phyloP scores from a whole-genome alignment of 345 rosid species.

The Ceriops tagal region DNA sequence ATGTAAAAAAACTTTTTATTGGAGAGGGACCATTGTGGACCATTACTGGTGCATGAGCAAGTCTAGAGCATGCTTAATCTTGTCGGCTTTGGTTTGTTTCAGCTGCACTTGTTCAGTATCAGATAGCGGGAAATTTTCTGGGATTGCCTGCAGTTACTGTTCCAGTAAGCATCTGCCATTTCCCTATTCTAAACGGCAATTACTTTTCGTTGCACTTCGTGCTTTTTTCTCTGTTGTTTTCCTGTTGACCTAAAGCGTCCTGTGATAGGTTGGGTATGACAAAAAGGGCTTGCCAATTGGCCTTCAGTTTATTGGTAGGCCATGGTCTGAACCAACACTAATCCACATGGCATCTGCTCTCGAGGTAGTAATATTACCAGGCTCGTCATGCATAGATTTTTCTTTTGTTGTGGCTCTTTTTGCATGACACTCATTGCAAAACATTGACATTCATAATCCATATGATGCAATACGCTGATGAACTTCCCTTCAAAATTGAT shows the following conservation, averaged over 20 bases:
- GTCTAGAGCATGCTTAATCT: neutral
- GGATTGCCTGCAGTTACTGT: constrained; percentile 70
- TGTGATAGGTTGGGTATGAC: constrained; percentile 66
- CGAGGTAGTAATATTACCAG: constrained; percentile 40
- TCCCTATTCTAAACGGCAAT: neutral
- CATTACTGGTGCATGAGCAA: no score
- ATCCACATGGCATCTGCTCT: constrained; percentile 54
- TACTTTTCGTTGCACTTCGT: neutral
- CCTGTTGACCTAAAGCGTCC: neutral
- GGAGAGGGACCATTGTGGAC: no score
- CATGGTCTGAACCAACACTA: constrained; percentile 70
- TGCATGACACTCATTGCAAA: neutral
- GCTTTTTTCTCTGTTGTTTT: neutral
- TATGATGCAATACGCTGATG: no score
- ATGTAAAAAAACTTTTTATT: no score
- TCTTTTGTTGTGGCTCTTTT: neutral
- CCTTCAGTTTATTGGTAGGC: constrained; percentile 68
- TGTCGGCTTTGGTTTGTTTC: constrained; percentile 19
- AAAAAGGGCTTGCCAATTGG: constrained; percentile 59
- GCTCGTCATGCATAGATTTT: neutral
- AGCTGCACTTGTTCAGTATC: constrained; percentile 70
- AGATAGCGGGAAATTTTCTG: constrained; percentile 71
- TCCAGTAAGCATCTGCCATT: constrained; percentile 36
- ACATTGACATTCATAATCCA: no score
- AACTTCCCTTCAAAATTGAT: no score